Percentiles rank a stretch among this genome's conserved stretches.
Conservation (phyloP, 306 rosid species). For the Gastrolobium villosum region DNA sequence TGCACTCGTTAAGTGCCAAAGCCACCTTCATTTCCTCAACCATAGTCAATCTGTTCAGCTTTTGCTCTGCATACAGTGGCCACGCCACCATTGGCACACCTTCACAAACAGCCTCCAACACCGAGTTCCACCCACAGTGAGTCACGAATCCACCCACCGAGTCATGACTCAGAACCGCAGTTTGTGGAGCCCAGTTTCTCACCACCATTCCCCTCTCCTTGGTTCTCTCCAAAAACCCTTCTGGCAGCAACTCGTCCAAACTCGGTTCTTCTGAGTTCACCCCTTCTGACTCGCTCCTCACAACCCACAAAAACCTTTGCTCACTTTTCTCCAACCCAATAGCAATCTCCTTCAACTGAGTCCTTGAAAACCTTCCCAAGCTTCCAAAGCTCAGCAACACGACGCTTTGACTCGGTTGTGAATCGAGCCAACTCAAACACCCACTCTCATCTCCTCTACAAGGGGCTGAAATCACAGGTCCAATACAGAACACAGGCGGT, state of each 20-base stretch:
- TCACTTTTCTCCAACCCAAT: constrained; percentile 59
- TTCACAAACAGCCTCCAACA: constrained; percentile 57
- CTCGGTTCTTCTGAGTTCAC: constrained; percentile 40
- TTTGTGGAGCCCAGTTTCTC: constrained; percentile 68
- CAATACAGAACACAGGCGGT: constrained; percentile 32
- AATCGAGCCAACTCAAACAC: constrained; percentile 60
- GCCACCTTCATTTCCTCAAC: constrained; percentile 62
- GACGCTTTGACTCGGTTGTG: constrained; percentile 55
- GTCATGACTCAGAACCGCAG: constrained; percentile 51
- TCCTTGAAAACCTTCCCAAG: constrained; percentile 54
- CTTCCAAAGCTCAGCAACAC: constrained; percentile 70
- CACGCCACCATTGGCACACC: constrained; percentile 54
- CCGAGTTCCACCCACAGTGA: constrained; percentile 77
- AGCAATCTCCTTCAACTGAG: constrained; percentile 57
- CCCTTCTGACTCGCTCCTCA: background rate
- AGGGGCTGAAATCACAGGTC: constrained; percentile 1
- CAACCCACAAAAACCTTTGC: constrained; percentile 46
- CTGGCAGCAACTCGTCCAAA: constrained; percentile 52
- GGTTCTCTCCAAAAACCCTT: constrained; percentile 59
- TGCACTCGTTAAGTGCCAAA: constrained; percentile 16
- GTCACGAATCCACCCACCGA: constrained; percentile 69
- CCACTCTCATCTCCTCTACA: background rate
- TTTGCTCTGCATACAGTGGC: constrained; percentile 72
- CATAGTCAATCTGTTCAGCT: constrained; percentile 48
- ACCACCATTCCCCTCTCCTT: constrained; percentile 40